phyloP scores from a whole-genome alignment of 768 basidiomycete species.

The Mycena latifolia region DNA sequence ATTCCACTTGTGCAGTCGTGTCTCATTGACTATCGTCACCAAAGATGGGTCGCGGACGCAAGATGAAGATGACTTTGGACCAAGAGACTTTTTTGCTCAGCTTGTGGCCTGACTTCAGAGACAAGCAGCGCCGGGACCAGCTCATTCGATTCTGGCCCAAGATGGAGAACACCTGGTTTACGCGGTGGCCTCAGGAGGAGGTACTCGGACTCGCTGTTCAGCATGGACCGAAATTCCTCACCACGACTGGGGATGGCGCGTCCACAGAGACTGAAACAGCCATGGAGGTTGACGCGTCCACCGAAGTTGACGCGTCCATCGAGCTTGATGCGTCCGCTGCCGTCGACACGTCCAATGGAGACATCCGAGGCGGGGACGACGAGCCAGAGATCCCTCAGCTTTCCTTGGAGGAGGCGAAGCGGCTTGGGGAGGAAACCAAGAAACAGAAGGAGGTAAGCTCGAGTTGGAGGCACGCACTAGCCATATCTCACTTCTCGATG shows the following conservation, averaged over 20 bases:
- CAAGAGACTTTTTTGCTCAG: neutral
- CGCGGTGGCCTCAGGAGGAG: neutral
- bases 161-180: neutral
- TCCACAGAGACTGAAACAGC: too few relatives aligned
- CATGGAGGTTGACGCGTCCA: too few relatives aligned
- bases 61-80: neutral
- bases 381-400: neutral
- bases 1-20: too few relatives aligned
- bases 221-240: too few relatives aligned
- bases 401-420: neutral
- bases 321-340: too few relatives aligned
- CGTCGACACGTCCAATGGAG: too few relatives aligned
- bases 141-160: neutral
- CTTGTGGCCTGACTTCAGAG: neutral
- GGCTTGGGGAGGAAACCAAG: neutral
- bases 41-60: neutral
- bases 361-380: too few relatives aligned
- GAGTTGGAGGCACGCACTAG: too few relatives aligned
- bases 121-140: neutral
- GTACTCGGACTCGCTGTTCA: too few relatives aligned
- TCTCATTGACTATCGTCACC: too few relatives aligned
- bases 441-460: neutral
- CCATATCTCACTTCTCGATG: neutral
- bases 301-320: too few relatives aligned
- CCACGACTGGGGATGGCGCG: too few relatives aligned